phyloP scores from a whole-genome alignment of 768 basidiomycete species.

The Lentinula sp. region DNA sequence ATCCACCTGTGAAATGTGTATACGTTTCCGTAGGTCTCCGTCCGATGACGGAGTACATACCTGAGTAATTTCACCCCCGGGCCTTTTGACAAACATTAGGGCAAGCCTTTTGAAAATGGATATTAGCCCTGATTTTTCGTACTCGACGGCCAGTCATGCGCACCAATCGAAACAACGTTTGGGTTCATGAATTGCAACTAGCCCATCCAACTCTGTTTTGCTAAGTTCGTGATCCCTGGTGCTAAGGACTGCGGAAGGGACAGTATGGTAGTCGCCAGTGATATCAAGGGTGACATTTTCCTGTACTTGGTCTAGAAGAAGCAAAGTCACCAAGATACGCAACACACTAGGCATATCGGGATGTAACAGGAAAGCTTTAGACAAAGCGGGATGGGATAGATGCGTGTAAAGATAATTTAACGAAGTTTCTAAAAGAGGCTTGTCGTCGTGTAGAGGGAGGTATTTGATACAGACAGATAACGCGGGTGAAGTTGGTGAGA shows the following conservation, averaged over 20 bases:
- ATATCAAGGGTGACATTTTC: conserved; percentile 61
- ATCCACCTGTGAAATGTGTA: conserved; percentile 56
- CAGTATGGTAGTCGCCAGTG: conserved; percentile 52
- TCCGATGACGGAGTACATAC: conserved; percentile 17
- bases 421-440: conserved; percentile 60
- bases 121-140: background rate
- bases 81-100: conserved; percentile 72
- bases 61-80: conserved; percentile 82
- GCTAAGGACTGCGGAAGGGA: conserved; percentile 41
- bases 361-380: conserved; percentile 71
- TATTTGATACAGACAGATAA: conserved; percentile 62
- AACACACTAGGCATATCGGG: conserved; percentile 65
- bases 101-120: conserved; percentile 66
- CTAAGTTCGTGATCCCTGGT: conserved; percentile 63
- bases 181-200: conserved; percentile 62
- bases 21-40: no score
- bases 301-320: conserved; percentile 68
- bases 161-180: conserved; percentile 82
- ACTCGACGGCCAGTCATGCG: conserved; percentile 9
- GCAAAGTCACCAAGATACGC: conserved; percentile 58
- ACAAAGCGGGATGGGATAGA: conserved; percentile 67
- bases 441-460: conserved; percentile 69
- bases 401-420: conserved; percentile 74
- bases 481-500: conserved; percentile 52
- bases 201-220: conserved; percentile 56